These are phyloP conservation scores for Cylindrotheca closterium DNA, from an alignment of 108 stramenopile genomes.

Conservation along the genomic window DNA sequence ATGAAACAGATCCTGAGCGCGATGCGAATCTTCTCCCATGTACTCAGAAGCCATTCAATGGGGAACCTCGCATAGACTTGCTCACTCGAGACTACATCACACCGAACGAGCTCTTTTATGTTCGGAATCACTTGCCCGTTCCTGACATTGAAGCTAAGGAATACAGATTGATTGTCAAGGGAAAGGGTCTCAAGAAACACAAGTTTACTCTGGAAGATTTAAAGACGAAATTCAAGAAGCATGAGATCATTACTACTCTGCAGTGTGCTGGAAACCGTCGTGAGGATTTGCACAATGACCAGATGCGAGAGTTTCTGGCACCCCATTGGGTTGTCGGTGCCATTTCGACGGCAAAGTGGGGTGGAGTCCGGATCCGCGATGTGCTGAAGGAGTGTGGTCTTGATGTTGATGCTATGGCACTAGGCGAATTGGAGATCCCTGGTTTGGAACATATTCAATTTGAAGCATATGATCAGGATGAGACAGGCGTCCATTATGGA, in stretches of 20 bases:
- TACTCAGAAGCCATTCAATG: conserved; percentile 62
- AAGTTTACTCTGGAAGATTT: conserved; percentile 65
- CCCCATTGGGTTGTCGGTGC: conserved; percentile 74
- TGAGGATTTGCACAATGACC: conserved; percentile 47
- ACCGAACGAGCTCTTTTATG: conserved; percentile 74
- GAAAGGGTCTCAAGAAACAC: conserved; percentile 47
- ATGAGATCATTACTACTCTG: conserved; percentile 60
- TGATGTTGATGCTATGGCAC: conserved; percentile 44
- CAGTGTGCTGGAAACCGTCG: conserved; percentile 87
- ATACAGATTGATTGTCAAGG: conserved; percentile 57
- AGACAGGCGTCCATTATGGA: conserved; percentile 35
- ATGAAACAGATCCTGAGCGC: conserved; percentile 58
- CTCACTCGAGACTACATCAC: conserved; percentile 74
- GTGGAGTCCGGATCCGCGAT: conserved; percentile 69
- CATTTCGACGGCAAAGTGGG: conserved; percentile 78
- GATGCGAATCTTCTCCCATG: conserved; percentile 43
- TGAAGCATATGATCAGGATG: conserved; percentile 41
- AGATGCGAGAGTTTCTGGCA: conserved; percentile 30
- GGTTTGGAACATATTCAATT: conserved; percentile 69
- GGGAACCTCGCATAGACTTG: conserved; percentile 62
- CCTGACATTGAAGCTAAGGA: conserved; percentile 59
- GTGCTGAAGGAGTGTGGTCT: conserved; percentile 40
- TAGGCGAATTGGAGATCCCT: conserved; percentile 68
- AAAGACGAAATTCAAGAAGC: conserved; percentile 58
- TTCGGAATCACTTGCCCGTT: conserved; percentile 80